Evolutionary conservation across 192 early-diverging fungal species (phyloP).

Genomic region (Mortierella antarctica): DNA sequence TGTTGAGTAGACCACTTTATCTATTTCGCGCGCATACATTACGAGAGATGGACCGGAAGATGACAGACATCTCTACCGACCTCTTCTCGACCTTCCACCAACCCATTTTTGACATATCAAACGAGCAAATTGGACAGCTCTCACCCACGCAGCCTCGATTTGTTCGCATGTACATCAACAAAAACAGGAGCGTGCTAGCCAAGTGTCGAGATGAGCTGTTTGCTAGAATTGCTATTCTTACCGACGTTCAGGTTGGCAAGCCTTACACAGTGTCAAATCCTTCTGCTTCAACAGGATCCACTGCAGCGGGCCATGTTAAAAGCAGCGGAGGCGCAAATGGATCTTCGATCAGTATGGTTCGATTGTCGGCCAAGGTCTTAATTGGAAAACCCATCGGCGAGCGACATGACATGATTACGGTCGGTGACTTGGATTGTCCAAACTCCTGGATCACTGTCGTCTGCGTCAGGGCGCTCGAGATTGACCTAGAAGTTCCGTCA

Average conservation of each 20-base stretch:
- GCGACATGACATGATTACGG: constrained; percentile 43
- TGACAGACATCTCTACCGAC: constrained; percentile 50
- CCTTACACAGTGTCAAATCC: constrained; percentile 21
- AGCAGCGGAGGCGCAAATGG: neutral
- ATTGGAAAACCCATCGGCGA: constrained; percentile 56
- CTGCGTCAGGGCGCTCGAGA: constrained; percentile 7
- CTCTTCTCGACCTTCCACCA: constrained; percentile 43
- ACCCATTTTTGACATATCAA: constrained; percentile 29
- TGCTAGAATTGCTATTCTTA: constrained; percentile 43
- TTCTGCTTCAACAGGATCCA: neutral
- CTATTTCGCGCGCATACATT: constrained; percentile 45
- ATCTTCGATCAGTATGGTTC: constrained; percentile 6
- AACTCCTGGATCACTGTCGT: constrained; percentile 46
- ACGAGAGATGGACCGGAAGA: constrained; percentile 51
- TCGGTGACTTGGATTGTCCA: constrained; percentile 52
- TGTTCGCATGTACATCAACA: constrained; percentile 47
- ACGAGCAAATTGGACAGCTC: constrained; percentile 27
- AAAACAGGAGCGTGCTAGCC: constrained; percentile 40
- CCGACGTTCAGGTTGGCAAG: constrained; percentile 30
- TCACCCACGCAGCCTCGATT: constrained; percentile 36
- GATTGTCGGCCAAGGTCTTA: constrained; percentile 20
- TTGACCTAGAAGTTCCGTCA: constrained; percentile 19
- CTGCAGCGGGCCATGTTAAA: neutral
- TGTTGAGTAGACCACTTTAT: constrained; percentile 24
- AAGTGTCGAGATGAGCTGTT: constrained; percentile 48